phyloP scores from a whole-genome alignment of 208 protist species.

The Porcisia hertigi region DNA sequence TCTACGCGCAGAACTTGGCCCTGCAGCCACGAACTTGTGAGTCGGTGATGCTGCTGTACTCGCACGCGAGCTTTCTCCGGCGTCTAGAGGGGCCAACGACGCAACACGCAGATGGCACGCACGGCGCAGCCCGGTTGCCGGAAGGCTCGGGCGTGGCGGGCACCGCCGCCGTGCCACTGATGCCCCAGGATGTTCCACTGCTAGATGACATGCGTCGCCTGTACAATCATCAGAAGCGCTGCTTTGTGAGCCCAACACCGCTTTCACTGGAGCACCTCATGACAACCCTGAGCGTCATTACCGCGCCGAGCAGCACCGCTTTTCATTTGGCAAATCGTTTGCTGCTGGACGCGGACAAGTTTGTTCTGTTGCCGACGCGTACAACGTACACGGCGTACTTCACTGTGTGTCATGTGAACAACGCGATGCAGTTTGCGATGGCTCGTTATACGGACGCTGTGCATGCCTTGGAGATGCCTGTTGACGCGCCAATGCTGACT shows the following conservation, averaged over 20 bases:
- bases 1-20: conserved; percentile 47
- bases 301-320: conserved; percentile 27
- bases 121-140: background rate
- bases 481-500: conserved; percentile 76
- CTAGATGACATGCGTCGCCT: conserved; percentile 68
- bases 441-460: conserved; percentile 70
- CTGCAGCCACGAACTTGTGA: conserved; percentile 64
- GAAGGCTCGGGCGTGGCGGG: background rate
- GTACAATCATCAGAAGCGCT: conserved; percentile 67
- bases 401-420: conserved; percentile 65
- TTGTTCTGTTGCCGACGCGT: conserved; percentile 77
- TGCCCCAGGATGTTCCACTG: conserved; percentile 55
- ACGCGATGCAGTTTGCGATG: conserved; percentile 77
- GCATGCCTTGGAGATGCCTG: conserved; percentile 54
- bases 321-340: conserved; percentile 79
- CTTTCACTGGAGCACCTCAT: conserved; percentile 79
- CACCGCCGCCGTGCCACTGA: conserved; percentile 1
- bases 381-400: conserved; percentile 87
- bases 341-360: conserved; percentile 78
- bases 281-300: conserved; percentile 50
- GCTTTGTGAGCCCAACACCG: conserved; percentile 70
- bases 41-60: conserved; percentile 63
- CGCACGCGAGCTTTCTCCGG: conserved; percentile 57
- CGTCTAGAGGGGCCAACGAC: conserved; percentile 34
- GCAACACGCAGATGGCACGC: no score